A percentile compares a stretch with the other conserved stretches of the same genome.
Evolutionary conservation across 2,329 filamentous ascomycete species (phyloP).

Genomic region (Fusarium sp.): DNA sequence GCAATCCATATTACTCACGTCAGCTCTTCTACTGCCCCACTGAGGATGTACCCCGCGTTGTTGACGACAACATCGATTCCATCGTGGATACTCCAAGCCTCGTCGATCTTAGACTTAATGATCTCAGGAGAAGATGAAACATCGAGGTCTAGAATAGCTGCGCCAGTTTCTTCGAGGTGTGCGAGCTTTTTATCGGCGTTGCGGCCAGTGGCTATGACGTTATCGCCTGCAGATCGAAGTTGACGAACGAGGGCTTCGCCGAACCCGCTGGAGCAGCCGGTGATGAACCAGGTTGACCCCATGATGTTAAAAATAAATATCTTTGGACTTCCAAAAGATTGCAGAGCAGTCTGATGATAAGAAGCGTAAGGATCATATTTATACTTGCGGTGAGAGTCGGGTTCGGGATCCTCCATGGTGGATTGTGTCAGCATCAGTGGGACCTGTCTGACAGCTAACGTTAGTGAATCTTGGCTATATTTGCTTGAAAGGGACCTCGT

Average conservation of each 20-base stretch:
- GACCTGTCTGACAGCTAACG: neutral
- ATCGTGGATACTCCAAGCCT: conserved; percentile 28
- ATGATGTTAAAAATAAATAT: neutral
- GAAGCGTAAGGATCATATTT: fast-evolving
- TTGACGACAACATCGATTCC: conserved; percentile 51
- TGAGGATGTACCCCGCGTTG: conserved; percentile 48
- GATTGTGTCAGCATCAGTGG: neutral
- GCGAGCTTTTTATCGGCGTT: conserved; percentile 45
- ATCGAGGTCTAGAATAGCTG: conserved; percentile 32
- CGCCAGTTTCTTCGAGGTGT: conserved; percentile 42
- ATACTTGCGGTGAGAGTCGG: neutral
- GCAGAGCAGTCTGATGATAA: fast-evolving
- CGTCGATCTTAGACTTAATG: conserved; percentile 21
- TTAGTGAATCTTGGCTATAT: neutral
- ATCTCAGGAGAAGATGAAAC: neutral
- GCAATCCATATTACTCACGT: conserved; percentile 4
- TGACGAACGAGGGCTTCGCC: conserved; percentile 49
- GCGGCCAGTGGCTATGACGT: conserved; percentile 53
- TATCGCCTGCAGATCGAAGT: conserved; percentile 49
- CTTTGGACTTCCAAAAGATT: fast-evolving
- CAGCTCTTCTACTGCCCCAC: conserved; percentile 38
- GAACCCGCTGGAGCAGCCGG: conserved; percentile 55
- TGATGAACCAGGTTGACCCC: conserved; percentile 50
- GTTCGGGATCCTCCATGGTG: neutral
- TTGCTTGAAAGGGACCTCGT: fast-evolving